Base-by-base conservation (phyloP, 2,329 filamentous ascomycete species). In the Colletotrichum sp. region DNA sequence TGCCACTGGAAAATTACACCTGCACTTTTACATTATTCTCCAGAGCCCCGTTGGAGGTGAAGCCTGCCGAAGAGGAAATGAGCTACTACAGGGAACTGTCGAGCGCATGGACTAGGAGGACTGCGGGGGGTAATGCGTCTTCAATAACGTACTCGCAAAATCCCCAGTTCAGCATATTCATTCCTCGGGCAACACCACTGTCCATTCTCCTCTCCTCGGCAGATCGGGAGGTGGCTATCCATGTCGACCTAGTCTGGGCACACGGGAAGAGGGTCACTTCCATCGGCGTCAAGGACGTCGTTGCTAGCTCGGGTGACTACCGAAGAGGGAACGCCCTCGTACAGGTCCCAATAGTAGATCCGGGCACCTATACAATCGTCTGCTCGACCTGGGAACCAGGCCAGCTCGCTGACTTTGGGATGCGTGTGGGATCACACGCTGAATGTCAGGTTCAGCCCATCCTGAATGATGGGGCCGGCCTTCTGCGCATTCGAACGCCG, bases 11-110 rank as follows among this genome's bases (percentile, higher is more conserved):
- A 2, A 89, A 87, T 27, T 96, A 98, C 82, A 92, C 92, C n/a
- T 98, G 98, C 82, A 97, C 96, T 0, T 87, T 98, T 4, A 96
- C 95, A 0, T 91, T 95, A 60, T 96, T 98, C 82, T 96, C 95
- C 5, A 90, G 91, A 55, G 86, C 87, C 1, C 85, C 90, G 0
- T 87, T 98, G 1, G 82, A 84, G 9, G 85, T 98, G 12, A 85
- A 88, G 9, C 89, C 90, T 19, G 95, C 95, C 0, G 83, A 85
- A 19, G 89, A 94, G 60, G 79, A 88, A 68, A 93, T 94, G 80
- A 82, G 87, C 1, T 86, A 92, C 79, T 88, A 90, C 74, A 88
- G 85, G n/a, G 91, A 92, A 72, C 83, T 93, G 28, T 83, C 87
- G 2, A 92, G 93, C 3, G 87, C 89, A 4, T 99, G 97, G 97